Evolutionary conservation across 495 filamentous ascomycete genomes (phyloP).

Genomic region (Penicillium cosmopolitanum): DNA sequence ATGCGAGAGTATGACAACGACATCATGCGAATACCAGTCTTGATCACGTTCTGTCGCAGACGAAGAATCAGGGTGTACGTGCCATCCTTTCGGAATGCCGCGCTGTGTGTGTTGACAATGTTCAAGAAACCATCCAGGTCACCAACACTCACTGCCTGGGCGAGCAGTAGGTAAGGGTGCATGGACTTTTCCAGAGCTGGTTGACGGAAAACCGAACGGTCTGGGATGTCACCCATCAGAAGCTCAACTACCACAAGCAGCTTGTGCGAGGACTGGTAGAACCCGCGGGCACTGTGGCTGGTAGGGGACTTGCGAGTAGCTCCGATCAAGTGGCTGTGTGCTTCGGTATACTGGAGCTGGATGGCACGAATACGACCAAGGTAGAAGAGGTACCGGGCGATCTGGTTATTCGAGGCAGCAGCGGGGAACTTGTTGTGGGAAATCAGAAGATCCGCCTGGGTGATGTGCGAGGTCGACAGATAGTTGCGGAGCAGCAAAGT

Average conservation of each 20-base stretch:
- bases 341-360: constrained; percentile 93
- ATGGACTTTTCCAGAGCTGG: constrained; percentile 82
- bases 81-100: constrained; percentile 87
- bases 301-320: constrained; percentile 94
- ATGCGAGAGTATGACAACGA: constrained; percentile 96
- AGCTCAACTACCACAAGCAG: constrained; percentile 92
- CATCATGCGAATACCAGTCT: constrained; percentile 99
- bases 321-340: constrained; percentile 89
- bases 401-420: constrained; percentile 94
- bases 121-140: constrained; percentile 90
- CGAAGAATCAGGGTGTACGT: constrained; percentile 95
- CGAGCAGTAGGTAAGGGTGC: constrained; percentile 88
- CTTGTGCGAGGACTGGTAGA: constrained; percentile 94
- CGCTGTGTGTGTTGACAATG: constrained; percentile 75
- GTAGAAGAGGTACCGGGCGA: constrained; percentile 95
- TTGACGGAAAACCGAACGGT: constrained; percentile 89
- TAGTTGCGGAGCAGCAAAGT: constrained; percentile 95
- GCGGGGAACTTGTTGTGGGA: constrained; percentile 92
- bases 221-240: constrained; percentile 98
- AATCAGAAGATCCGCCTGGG: constrained; percentile 93
- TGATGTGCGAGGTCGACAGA: constrained; percentile 92
- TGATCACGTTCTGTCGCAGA: constrained; percentile 97
- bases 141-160: constrained; percentile 92
- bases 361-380: constrained; percentile 95
- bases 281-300: constrained; percentile 84